Base-by-base conservation (phyloP, 768 basidiomycete genomes). In the Nidularia sp. region DNA sequence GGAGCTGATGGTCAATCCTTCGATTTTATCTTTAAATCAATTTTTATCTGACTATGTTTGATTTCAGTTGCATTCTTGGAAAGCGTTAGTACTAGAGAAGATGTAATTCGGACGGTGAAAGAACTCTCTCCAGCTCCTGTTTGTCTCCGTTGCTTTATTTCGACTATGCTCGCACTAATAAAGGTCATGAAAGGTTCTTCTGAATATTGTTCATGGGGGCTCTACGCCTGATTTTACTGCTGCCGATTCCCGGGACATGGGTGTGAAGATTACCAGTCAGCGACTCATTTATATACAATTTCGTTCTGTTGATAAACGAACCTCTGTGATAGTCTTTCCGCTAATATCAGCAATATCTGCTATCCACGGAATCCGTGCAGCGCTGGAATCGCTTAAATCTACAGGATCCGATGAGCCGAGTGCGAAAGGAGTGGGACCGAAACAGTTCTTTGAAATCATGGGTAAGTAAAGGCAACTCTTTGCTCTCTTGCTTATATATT, bases 201-300 rank as follows among this genome's bases (percentile, higher is more conserved):
- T 80, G 36, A 80, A 80, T 54, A 71, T 78, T 49, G 76, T 81
- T 49, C 72, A 75, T 35, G 77, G 78, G 2, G 79, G 78, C 2
- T 70, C 76, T 22, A 78, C 79, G 3, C 78, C 78, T 6, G 73
- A 74, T 41, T 77, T 79, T 60, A 79, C 78, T 12, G 65, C 68
- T 25, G 60, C 73, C 33, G 73, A 81, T 56, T 78, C 76, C 2
- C 72, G 73, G 54, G 62, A 59, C 12, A 59, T 73, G 48, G 79
- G 78, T 13, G 78, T 72, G 32, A 78, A 76, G 61, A 72, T 80
- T 53, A 60, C 60, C 22, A 70, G 69, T 68, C 25, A 29, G 25
- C 25, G 4, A 29, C 25, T 29, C 25, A 29, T 29, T 29, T 29
- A 29, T 29, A 29, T 29, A 29, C 4, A 4, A 3, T 29, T 29